These are phyloP conservation scores for Diutina pseudorugosa DNA, from an alignment of 1,139 yeast species.

Conservation along the genomic window DNA sequence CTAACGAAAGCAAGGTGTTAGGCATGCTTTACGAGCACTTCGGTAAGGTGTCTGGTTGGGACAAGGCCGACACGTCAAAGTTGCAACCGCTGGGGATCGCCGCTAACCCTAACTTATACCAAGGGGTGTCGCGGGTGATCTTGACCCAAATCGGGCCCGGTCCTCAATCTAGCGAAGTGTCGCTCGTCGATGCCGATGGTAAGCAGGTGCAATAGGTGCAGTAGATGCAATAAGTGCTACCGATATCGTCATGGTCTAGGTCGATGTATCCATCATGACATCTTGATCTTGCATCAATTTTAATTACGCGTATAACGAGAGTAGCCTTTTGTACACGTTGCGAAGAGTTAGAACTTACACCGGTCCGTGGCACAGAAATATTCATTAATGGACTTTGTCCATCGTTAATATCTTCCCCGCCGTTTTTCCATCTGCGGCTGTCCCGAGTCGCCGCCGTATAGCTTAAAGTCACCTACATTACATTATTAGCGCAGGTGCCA, in stretches of 20 bases:
- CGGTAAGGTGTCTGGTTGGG: slow-evolving; percentile 62
- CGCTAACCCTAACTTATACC: slow-evolving; percentile 37
- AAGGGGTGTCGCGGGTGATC: slow-evolving; percentile 73
- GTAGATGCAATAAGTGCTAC: too few species aligned
- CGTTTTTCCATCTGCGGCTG: too few species aligned
- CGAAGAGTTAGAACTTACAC: background rate
- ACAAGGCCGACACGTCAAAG: slow-evolving; percentile 19
- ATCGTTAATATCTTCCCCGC: too few species aligned
- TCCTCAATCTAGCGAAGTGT: slow-evolving; percentile 47
- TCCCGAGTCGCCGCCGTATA: too few species aligned
- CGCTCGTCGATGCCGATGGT: slow-evolving; percentile 23
- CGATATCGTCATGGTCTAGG: background rate
- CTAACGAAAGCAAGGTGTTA: slow-evolving; percentile 58
- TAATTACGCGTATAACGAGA: background rate
- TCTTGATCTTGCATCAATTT: background rate
- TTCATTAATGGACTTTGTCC: too few species aligned
- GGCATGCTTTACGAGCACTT: slow-evolving; percentile 46
- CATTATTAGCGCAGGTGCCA: too few species aligned
- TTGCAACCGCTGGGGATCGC: slow-evolving; percentile 23
- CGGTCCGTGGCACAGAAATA: background rate
- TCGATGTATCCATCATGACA: background rate
- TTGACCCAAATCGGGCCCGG: slow-evolving; percentile 83
- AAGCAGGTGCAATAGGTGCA: background rate
- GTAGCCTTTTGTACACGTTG: background rate
- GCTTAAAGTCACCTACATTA: too few species aligned